Conservation (phyloP, 2,329 filamentous ascomycete genomes). For the Xylariaceae sp. region DNA sequence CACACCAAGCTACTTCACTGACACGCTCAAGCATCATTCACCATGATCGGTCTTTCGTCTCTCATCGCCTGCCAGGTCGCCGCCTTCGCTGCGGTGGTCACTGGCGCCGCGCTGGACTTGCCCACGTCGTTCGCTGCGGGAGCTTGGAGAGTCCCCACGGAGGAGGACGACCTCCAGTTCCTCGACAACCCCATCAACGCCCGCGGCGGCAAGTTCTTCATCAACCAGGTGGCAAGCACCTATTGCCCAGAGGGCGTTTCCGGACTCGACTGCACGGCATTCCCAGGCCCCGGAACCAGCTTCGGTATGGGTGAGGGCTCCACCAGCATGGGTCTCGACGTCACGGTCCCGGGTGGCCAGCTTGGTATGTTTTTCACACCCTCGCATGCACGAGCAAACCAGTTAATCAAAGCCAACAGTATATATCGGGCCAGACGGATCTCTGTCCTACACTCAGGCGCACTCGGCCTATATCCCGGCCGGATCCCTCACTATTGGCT, state of each 20-base stretch:
- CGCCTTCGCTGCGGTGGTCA: neutral
- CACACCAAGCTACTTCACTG: neutral
- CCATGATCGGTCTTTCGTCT: slow-evolving; percentile 12
- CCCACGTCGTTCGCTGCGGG: slow-evolving; percentile 16
- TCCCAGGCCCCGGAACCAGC: slow-evolving; percentile 17
- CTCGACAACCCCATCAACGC: slow-evolving; percentile 20
- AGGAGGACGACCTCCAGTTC: slow-evolving; percentile 9
- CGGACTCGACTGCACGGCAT: slow-evolving; percentile 19
- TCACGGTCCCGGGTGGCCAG: slow-evolving; percentile 24
- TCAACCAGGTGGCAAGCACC: slow-evolving; percentile 20
- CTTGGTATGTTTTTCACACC: slow-evolving; percentile 15
- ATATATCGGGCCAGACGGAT: slow-evolving; percentile 21
- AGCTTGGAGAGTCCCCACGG: slow-evolving; percentile 13
- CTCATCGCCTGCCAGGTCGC: slow-evolving; percentile 8
- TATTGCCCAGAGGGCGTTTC: slow-evolving; percentile 20
- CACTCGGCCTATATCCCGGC: slow-evolving; percentile 21
- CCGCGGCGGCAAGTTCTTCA: slow-evolving; percentile 24
- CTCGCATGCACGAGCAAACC: neutral
- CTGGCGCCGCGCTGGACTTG: no score
- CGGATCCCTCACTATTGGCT: slow-evolving; percentile 17
- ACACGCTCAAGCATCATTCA: neutral
- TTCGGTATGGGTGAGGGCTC: slow-evolving; percentile 16
- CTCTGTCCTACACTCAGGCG: slow-evolving; percentile 23
- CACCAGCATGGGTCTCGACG: slow-evolving; percentile 14
- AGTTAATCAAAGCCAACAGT: slow-evolving; percentile 12